These are phyloP conservation scores for Phytophthora brassicae DNA, from an alignment of 352 stramenopile species.

Conservation along the genomic window DNA sequence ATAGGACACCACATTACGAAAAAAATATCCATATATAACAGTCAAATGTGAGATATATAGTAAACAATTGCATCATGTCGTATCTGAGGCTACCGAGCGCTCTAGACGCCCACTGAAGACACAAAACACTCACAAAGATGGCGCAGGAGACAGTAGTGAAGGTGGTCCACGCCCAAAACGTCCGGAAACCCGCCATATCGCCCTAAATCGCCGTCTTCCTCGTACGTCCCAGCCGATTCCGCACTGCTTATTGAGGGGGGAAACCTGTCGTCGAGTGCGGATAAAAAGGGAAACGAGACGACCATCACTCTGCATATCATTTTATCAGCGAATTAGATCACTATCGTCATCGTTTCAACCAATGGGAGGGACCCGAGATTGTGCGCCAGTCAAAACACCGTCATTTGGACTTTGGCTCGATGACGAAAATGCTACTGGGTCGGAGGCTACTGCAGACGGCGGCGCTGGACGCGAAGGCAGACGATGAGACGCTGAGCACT, in stretches of 20 bases:
- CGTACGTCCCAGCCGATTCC: slow-evolving; percentile 1
- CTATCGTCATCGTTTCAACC: slow-evolving; percentile 7
- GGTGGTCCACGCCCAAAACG: slow-evolving; percentile 45
- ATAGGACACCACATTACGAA: neutral
- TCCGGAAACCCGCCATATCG: slow-evolving; percentile 32
- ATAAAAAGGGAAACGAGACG: slow-evolving; percentile 10
- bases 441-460: slow-evolving; percentile 49
- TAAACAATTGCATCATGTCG: slow-evolving; percentile 1
- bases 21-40: neutral
- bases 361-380: slow-evolving; percentile 15
- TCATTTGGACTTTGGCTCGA: slow-evolving; percentile 20
- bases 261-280: slow-evolving; percentile 16
- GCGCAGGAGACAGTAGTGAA: slow-evolving; percentile 61
- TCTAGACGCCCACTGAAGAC: neutral
- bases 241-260: slow-evolving; percentile 6
- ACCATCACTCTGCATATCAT: slow-evolving; percentile 6
- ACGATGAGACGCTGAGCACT: slow-evolving; percentile 22
- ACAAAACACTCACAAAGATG: slow-evolving; percentile 51
- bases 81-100: neutral
- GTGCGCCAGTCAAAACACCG: slow-evolving; percentile 29
- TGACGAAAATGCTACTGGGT: slow-evolving; percentile 49
- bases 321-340: slow-evolving; percentile 7
- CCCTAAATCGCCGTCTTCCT: neutral
- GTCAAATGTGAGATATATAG: neutral
- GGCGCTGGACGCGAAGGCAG: slow-evolving; percentile 6